These are phyloP conservation scores for Westerdykella sp. DNA, from an alignment of 2,329 filamentous ascomycete species.

Conservation along the genomic window DNA sequence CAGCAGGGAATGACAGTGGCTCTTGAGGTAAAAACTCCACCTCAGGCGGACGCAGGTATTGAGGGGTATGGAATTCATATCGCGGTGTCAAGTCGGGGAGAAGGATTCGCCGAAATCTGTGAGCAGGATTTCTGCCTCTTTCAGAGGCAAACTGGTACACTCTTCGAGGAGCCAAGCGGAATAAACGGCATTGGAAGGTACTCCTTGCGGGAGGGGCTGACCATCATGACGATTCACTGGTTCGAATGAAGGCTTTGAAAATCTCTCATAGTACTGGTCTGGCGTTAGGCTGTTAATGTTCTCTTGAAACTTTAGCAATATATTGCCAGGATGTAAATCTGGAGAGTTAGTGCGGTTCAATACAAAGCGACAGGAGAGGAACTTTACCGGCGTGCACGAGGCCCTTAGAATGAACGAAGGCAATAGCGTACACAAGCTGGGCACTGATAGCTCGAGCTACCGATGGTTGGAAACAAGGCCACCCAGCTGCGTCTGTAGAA, in stretches of 20 bases:
- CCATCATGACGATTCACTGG: slow-evolving; percentile 5
- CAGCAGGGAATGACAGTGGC: slow-evolving; percentile 3
- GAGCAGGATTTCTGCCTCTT: slow-evolving; percentile 5
- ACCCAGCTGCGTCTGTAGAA: slow-evolving; percentile 6
- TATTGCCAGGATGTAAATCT: slow-evolving; percentile 11
- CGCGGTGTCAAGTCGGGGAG: slow-evolving; percentile 3
- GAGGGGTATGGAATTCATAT: slow-evolving; percentile 3
- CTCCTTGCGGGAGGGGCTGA: slow-evolving; percentile 7
- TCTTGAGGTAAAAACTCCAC: slow-evolving; percentile 1
- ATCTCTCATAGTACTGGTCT: slow-evolving; percentile 7
- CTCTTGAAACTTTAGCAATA: slow-evolving; percentile 6
- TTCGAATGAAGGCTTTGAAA: slow-evolving; percentile 2
- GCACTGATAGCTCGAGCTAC: slow-evolving; percentile 10
- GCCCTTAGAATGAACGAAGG: slow-evolving; percentile 8
- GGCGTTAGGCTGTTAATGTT: slow-evolving; percentile 5
- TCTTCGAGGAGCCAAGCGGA: not conserved
- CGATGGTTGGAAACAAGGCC: slow-evolving; percentile 4
- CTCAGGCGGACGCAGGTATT: slow-evolving; percentile 3
- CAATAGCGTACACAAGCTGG: slow-evolving; percentile 8
- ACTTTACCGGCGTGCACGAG: slow-evolving; percentile 9
- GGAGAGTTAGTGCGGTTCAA: not conserved
- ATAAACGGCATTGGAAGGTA: slow-evolving; percentile 9
- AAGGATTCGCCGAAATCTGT: slow-evolving; percentile 10
- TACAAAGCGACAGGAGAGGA: no score
- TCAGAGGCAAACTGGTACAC: not conserved